Base-by-base conservation (phyloP, 2,329 filamentous ascomycete species). In the Alternaria longipes region DNA sequence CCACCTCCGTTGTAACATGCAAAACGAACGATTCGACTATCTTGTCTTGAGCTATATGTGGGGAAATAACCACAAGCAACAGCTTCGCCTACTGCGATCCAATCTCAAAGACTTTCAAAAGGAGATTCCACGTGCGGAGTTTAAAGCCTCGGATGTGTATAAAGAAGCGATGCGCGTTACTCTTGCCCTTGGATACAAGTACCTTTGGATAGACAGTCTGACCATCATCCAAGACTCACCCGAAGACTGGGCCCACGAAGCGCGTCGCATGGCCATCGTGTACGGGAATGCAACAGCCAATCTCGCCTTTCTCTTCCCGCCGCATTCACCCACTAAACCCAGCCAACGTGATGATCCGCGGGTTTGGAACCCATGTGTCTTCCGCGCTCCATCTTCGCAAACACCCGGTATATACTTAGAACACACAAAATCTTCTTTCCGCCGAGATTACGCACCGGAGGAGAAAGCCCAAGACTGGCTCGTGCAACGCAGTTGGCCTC, bases 191-290 rank as follows among this genome's bases (percentile, higher is more conserved):
- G 65, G 64, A 3, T 52, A 66, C 56, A 6, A 54, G 8, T 72
- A 70, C 41, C 40, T 73, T 1, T 73, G 69, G 70, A 71, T 73
- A 9, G 70, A 73, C 36, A 68, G 64, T 4, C 50, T 72, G 1
- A 64, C 55, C 38, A 71, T 71, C 6, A 59, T 71, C 14, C 67
- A 71, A 56, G 59, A 66, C 7, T 67, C 64, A 0, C 4, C n/a
- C 0, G 1, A 6, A 8, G 64, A 69, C 30, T 69, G 66, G 66
- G 6, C 36, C 1, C 5, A 57, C 24, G 66, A 69, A 49, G 62
- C 66, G 0, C 5, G 8, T 3, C 16, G 51, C 1, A 69, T 69
- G 64, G 64, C 59, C 1, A 55, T 47, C 1, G 63, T 66, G 0
- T 67, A 69, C 38, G 63, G 65, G 0, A 69, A 69, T 24, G 55